Base-by-base conservation (phyloP, 2,329 filamentous ascomycete species). In the Colletotrichum sp. region DNA sequence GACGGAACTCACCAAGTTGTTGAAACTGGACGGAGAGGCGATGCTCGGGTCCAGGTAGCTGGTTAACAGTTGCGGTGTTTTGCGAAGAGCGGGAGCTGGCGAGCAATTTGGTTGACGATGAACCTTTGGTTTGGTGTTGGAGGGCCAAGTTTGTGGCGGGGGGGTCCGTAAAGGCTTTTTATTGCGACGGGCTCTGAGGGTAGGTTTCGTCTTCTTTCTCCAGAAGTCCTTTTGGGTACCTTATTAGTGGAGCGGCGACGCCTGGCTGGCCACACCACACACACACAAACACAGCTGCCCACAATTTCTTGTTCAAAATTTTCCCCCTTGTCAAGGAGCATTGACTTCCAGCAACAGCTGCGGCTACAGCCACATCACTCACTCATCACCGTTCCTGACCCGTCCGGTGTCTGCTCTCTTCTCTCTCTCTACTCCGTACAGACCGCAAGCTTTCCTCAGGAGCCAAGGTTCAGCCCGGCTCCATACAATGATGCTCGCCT, bases 151-250 rank as follows among this genome's bases (percentile, higher is more conserved):
- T 34, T 75, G 69, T 67, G 62, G 69, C 32, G 62, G 73, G 63
- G 55, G 73, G 34, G 52, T 43, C 21, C 48, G 63, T 55, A 71
- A 66, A 74, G 64, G 43, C 70, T 73, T 75, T 74, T 75, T 75
- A 75, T 75, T 75, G 63, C 63, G 64, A 75, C 69, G 67, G 69
- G 30, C 58, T 34, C 28, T n/a, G 73, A 75, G 73, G 73, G 69
- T 72, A 68, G 73, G 73, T 73, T 75, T 75, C 69, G 73, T 62
- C 73, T 48, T 38, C 18, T 69, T 75, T 75, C 69, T 58, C 56
- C 63, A 62, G 38, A 69, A 30, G 69, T 68, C 69, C 73, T 69
- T 64, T 73, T 36, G 28, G 38, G 73, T 75, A 68, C 73, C 73
- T 73, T 18, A 24, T 12, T 43, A 61, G 69, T 75, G 73, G 72